Evolutionary conservation across 768 basidiomycete genomes (phyloP), one percentile per base, ranked within the genome.

Genomic region (Termitomyces titanicus): DNA sequence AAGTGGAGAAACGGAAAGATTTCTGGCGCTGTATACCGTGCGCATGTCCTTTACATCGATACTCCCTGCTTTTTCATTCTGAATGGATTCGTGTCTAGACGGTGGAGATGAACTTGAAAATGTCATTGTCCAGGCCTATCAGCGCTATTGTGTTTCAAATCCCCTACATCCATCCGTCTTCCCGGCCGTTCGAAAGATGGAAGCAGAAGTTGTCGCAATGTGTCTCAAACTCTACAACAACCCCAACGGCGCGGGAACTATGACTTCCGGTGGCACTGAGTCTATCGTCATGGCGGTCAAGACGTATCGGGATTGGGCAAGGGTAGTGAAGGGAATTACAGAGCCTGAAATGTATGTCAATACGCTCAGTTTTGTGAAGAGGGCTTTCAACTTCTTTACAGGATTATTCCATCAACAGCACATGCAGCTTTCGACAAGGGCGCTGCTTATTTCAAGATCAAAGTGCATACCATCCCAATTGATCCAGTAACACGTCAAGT

Each of bases 401-500:
- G 94, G 76, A 77, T 98, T 57, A 72, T 98, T 8, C 89, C 94
- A 0, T 76, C 80, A 0, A 88, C 91, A 0, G 94, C 89, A 0
- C 96, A 98, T 64, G 93, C 93, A 2, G 96, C 96, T 0, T 99
- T 99, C 67, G 88, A 94, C 74, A 99, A 99, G 68, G 94, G 88
- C 3, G 87, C 84, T 1, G 81, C 85, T 9, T 98, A 96, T 68
- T 82, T 98, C 66, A 82, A 84, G 13, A 83, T 99, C 75, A 98
- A 97, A 75, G 77, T 95, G 5, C 94, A 94, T 63, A 79, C 82
- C 29, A 82, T 99, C 44, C 92, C 94, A 0, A 86, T 98, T 22
- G 79, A 98, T 64, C 74, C 78, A 2, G 68, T 72, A 17, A 93
- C 93, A 17, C 83, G 95, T 18, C 82, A 87, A 66, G 94, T 87